These are phyloP conservation scores for Dianthus caryophyllus DNA, from an alignment of 148 eudicot genomes.

Conservation along the genomic window DNA sequence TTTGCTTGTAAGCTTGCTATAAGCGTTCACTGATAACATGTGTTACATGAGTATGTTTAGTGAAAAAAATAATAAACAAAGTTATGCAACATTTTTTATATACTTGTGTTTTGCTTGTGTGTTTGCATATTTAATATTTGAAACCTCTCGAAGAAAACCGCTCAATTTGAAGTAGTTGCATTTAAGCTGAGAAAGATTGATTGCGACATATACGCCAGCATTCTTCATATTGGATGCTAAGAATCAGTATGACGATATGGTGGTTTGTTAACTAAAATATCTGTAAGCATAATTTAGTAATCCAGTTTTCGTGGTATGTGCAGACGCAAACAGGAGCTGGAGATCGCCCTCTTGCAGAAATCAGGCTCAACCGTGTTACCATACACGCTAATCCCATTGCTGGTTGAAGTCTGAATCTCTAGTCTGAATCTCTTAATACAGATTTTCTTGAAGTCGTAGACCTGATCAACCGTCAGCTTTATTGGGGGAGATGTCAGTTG, in stretches of 20 bases:
- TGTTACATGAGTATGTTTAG: neutral
- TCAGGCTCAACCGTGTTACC: constrained; percentile 83
- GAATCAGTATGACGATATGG: constrained; percentile 1
- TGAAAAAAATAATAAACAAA: too few relatives aligned
- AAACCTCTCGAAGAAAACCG: neutral
- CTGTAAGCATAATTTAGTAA: constrained; percentile 1
- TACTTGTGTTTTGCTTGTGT: neutral
- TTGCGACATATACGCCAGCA: neutral
- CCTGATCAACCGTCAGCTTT: neutral
- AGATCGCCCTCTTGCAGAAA: constrained; percentile 92
- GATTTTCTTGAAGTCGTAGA: neutral
- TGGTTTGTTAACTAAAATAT: neutral
- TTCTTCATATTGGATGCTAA: neutral
- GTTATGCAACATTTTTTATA: too few relatives aligned
- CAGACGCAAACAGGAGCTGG: constrained; percentile 82
- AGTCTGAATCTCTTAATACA: constrained; percentile 7
- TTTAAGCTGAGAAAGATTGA: neutral
- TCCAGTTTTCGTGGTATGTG: constrained; percentile 12
- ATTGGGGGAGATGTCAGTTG: neutral
- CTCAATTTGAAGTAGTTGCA: neutral
- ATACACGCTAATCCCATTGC: constrained; percentile 93
- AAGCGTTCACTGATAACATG: neutral
- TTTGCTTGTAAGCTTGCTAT: neutral
- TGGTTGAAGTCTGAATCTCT: constrained; percentile 27
- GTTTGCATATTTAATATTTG: neutral